Evolutionary conservation across 441 rosid species (phyloP).

Genomic region (Francoa sonchifolia): DNA sequence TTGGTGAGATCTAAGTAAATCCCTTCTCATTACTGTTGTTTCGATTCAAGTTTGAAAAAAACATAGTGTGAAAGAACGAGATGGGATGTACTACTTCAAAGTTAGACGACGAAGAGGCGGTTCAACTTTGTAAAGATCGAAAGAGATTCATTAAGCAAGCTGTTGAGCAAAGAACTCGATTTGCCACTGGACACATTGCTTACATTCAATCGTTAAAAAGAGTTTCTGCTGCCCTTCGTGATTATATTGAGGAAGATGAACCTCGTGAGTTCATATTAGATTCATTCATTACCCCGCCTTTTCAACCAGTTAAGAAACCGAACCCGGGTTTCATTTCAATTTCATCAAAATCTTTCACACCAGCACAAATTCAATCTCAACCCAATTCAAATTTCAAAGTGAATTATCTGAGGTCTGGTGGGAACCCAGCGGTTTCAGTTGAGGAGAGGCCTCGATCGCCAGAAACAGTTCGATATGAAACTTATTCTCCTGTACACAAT

Average conservation of each 20-base stretch:
- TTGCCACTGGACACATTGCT: conserved; percentile 69
- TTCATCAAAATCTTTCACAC: conserved; percentile 33
- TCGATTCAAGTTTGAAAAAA: conserved; percentile 19
- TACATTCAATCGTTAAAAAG: conserved; percentile 71
- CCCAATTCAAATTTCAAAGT: conserved; percentile 42
- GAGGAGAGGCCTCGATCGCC: conserved; percentile 81
- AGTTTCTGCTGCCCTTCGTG: conserved; percentile 80
- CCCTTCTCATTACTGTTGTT: conserved; percentile 10
- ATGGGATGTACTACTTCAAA: conserved; percentile 95
- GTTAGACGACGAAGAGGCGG: conserved; percentile 81
- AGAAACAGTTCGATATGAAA: conserved; percentile 49
- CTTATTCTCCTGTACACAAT: conserved; percentile 45
- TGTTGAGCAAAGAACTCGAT: conserved; percentile 63
- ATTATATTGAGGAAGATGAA: conserved; percentile 63
- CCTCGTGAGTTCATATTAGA: conserved; percentile 49
- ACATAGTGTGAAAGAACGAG: conserved; percentile 12
- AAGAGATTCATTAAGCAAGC: conserved; percentile 87
- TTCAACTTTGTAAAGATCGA: conserved; percentile 85
- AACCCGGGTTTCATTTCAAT: conserved; percentile 53
- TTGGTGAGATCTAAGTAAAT: conserved; percentile 15
- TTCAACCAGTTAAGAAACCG: conserved; percentile 46
- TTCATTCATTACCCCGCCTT: conserved; percentile 46
- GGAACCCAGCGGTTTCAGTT: conserved; percentile 54
- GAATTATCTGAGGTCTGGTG: conserved; percentile 53
- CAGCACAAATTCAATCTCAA: conserved; percentile 29